Percentiles rank a stretch among this genome's conserved stretches.
Conservation (phyloP, 208 protist genomes). For the Trypanosoma congolense region DNA sequence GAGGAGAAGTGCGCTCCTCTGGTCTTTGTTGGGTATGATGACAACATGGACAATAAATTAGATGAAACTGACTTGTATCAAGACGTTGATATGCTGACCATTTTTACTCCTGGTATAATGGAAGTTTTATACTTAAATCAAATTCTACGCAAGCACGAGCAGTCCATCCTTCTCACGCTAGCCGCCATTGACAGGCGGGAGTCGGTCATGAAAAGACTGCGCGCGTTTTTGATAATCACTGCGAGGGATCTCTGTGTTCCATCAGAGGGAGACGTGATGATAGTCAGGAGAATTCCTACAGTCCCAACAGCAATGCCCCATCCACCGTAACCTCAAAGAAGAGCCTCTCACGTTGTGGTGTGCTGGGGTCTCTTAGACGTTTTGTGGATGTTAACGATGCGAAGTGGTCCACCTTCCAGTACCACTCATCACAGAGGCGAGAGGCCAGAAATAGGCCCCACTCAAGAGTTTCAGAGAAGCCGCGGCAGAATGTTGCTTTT, state of each 20-base stretch:
- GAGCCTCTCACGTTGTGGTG: not conserved
- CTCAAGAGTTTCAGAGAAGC: no score
- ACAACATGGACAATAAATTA: not conserved
- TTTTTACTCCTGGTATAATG: not conserved
- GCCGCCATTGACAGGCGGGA: constrained; percentile 12
- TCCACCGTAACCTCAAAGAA: not conserved
- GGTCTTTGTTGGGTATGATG: not conserved
- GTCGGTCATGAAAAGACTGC: constrained; percentile 12
- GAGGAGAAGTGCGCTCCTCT: not conserved
- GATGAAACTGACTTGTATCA: not conserved
- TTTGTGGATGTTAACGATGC: not conserved
- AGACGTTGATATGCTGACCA: not conserved
- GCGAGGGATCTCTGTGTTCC: not conserved
- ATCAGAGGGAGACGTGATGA: no score
- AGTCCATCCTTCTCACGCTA: constrained; percentile 3
- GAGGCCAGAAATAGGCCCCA: no score
- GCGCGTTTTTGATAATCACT: constrained; percentile 10
- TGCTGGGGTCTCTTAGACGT: not conserved
- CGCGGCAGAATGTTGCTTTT: no score
- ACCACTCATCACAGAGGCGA: no score
- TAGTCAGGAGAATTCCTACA: not conserved
- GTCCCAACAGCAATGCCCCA: not conserved
- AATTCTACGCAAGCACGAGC: constrained; percentile 9
- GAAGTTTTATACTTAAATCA: constrained; percentile 15
- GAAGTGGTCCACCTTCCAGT: not conserved